phyloP scores from a whole-genome alignment of 331 rosid species.

The Cydonia oblonga region DNA sequence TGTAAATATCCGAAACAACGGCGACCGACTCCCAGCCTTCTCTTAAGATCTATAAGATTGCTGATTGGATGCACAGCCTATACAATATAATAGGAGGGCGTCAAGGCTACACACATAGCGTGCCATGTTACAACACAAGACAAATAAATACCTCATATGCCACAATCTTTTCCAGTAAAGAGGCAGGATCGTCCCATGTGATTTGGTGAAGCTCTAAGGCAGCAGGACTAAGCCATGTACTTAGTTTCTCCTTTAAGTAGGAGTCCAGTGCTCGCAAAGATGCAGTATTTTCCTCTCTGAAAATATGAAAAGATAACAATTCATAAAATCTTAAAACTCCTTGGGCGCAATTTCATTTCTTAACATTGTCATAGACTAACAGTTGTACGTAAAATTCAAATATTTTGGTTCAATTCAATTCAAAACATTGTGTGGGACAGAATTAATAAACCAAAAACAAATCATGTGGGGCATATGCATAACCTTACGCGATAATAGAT shows the following conservation, averaged over 20 bases:
- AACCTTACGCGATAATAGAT: slow-evolving; percentile 66
- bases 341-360: neutral
- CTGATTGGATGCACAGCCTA: slow-evolving; percentile 99
- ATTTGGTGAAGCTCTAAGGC: slow-evolving; percentile 92
- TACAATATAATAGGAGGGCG: slow-evolving; percentile 18
- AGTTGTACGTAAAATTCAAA: too few species aligned
- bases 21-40: slow-evolving; percentile 93
- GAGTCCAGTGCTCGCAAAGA: slow-evolving; percentile 84
- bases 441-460: neutral
- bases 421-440: neutral
- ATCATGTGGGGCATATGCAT: neutral
- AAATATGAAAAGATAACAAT: neutral
- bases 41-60: slow-evolving; percentile 93
- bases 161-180: slow-evolving; percentile 91
- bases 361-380: neutral
- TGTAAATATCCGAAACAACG: slow-evolving; percentile 94
- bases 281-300: slow-evolving; percentile 67
- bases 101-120: slow-evolving; percentile 4
- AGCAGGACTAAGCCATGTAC: slow-evolving; percentile 95
- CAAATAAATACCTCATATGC: slow-evolving; percentile 67
- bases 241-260: slow-evolving; percentile 75
- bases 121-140: slow-evolving; percentile 4
- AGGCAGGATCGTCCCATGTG: slow-evolving; percentile 97
- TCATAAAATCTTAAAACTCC: neutral
- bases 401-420: too few species aligned